Evolutionary conservation across 192 early-diverging fungal species (phyloP), one percentile per base, ranked within the genome.

Genomic region (Linnemannia schmuckeri): DNA sequence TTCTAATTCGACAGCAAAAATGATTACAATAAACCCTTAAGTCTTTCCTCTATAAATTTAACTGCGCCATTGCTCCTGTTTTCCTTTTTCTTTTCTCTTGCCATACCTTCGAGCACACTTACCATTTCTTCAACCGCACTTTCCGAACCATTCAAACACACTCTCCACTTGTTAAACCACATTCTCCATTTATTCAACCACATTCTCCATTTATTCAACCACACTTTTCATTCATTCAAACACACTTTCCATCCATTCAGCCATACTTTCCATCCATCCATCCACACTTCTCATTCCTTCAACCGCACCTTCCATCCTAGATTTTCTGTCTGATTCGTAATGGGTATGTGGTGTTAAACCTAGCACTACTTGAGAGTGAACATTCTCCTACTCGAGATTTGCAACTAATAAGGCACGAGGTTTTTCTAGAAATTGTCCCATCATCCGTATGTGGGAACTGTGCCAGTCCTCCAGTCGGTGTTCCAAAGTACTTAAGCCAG

Each of bases 341-440:
- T 71, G 38, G 40, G 70, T 71, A 71, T 71, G 70, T 71, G 38
- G 1, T 71, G 44, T 70, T 70, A 27, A 70, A 35, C 27, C 15
- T 70, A 70, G 24, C 68, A 41, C 41, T 71, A 40, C 44, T 5
- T 41, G 38, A 42, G 38, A 71, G 37, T 2, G 35, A 12, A 30
- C 12, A 13, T 33, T 37, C 24, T 69, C 30, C 66, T 37, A 30
- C 66, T 37, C 1, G 35, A 22, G 52, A 54, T 54, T 22, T 54
- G 20, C 6, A 18, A 54, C 17, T 54, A 54, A 54, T 22, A 54
- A 20, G 10, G 13, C 15, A 54, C 7, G 2, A 27, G n/a, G 6
- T 10, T 72, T 47, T 42, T 44, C 4, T 72, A 72, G 71, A 6
- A 72, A 72, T 15, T 1, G 2, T 27, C 24, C 17, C 9, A 42